Evolutionary conservation across 164 flowering plant species (phyloP).

Genomic region (Vitis riparia): DNA sequence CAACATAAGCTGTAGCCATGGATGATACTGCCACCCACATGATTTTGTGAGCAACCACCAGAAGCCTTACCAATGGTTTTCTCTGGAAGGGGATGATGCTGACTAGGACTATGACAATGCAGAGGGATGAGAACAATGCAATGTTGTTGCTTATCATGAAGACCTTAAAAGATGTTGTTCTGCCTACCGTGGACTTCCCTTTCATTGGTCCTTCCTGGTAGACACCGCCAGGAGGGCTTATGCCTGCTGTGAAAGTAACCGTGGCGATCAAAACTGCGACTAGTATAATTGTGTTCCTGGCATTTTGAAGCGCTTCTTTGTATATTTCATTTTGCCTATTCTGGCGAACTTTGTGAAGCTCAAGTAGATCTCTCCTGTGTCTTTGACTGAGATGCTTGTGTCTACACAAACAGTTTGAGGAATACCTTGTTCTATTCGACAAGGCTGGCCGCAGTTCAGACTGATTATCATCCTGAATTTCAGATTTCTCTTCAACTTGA

Average conservation of each 20-base stretch:
- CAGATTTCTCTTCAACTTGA: neutral
- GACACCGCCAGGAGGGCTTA: slow-evolving; percentile 33
- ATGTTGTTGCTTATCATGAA: slow-evolving; percentile 16
- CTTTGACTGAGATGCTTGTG: too few relatives aligned
- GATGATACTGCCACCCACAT: slow-evolving; percentile 19
- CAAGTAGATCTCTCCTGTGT: too few relatives aligned
- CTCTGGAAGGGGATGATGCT: slow-evolving; percentile 18
- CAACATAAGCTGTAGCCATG: slow-evolving; percentile 17
- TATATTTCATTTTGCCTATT: slow-evolving; percentile 1
- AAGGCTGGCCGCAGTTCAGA: neutral
- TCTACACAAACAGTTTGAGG: too few relatives aligned
- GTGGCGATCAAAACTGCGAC: slow-evolving; percentile 29
- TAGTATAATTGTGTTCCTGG: slow-evolving; percentile 23
- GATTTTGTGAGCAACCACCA: slow-evolving; percentile 11
- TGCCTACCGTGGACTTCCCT: too few relatives aligned
- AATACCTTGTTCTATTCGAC: neutral
- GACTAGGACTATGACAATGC: slow-evolving; percentile 10
- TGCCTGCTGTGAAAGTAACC: slow-evolving; percentile 22
- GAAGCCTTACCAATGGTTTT: slow-evolving; percentile 9
- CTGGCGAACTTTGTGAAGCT: neutral
- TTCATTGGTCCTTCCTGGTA: slow-evolving; percentile 20
- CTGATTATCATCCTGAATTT: neutral
- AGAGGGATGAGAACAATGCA: slow-evolving; percentile 16
- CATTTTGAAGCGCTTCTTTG: slow-evolving; percentile 24
- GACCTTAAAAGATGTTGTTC: slow-evolving; percentile 9